These are phyloP conservation scores for Fusarium keratoplasticum DNA, from an alignment of 2,329 filamentous ascomycete species.

Conservation along the genomic window DNA sequence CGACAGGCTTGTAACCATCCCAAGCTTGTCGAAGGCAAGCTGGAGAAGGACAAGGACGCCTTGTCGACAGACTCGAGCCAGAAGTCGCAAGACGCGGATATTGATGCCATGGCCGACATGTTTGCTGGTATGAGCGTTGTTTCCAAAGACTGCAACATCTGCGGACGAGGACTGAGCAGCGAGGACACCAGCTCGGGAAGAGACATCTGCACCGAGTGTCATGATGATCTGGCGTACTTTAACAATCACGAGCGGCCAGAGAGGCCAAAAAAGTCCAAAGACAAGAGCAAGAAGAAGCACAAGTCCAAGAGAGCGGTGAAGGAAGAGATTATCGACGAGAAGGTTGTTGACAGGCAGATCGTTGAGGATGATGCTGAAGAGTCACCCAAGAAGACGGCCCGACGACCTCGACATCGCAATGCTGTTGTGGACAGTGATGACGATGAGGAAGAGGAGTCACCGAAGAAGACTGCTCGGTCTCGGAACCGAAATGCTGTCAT, in stretches of 20 bases:
- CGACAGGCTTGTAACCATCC: constrained; percentile 97
- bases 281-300: constrained; percentile 28
- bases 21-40: constrained; percentile 84
- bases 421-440: constrained; percentile 68
- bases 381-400: constrained; percentile 29
- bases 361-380: constrained; percentile 19
- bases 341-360: constrained; percentile 27
- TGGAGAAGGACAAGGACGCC: constrained; percentile 89
- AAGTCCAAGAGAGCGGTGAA: constrained; percentile 25
- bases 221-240: constrained; percentile 77
- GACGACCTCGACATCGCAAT: constrained; percentile 61
- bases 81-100: constrained; percentile 68
- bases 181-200: constrained; percentile 55
- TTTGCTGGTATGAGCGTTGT: constrained; percentile 86
- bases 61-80: constrained; percentile 72
- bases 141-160: constrained; percentile 85
- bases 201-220: constrained; percentile 78
- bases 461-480: constrained; percentile 44
- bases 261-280: constrained; percentile 43
- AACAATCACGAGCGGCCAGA: constrained; percentile 57
- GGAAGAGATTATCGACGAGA: constrained; percentile 28
- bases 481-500: constrained; percentile 67
- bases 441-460: constrained; percentile 14
- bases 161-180: constrained; percentile 74
- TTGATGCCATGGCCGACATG: constrained; percentile 87